Conservation (phyloP, 2,329 filamentous ascomycete species). For the Fusarium newnesense region DNA sequence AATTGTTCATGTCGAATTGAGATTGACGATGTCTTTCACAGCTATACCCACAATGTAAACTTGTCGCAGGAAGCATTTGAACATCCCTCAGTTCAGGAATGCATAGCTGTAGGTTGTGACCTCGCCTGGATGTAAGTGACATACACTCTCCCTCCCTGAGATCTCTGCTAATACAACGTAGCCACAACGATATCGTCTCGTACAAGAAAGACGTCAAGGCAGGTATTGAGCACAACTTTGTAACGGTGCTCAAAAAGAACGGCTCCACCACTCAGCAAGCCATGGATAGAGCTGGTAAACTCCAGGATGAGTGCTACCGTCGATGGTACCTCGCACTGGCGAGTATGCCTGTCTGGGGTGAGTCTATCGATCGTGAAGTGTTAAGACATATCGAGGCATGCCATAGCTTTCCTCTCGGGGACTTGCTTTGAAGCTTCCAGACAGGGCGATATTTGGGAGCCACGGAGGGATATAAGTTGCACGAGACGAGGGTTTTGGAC, state of each 20-base stretch:
- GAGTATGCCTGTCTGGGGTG: not conserved
- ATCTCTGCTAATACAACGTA: not conserved
- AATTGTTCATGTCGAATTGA: rapidly evolving
- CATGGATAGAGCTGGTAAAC: not conserved
- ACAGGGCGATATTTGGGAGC: not conserved
- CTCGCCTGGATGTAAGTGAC: not conserved
- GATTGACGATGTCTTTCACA: not conserved
- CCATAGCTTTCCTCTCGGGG: not conserved
- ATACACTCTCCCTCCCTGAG: rapidly evolving
- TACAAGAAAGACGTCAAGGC: not conserved
- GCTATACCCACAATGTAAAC: not conserved
- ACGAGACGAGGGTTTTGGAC: not conserved
- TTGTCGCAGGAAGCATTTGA: not conserved
- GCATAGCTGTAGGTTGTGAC: not conserved
- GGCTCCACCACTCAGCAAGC: not conserved
- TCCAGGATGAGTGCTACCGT: not conserved
- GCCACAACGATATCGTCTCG: not conserved
- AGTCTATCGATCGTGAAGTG: not conserved
- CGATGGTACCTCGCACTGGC: not conserved
- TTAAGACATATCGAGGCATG: not conserved
- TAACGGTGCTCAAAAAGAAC: not conserved
- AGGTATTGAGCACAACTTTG: not conserved
- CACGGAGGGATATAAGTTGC: not conserved
- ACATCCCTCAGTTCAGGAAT: not conserved
- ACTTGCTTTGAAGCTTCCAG: not conserved